Conservation (phyloP, 2,329 filamentous ascomycete genomes). For the Ceratocystis variospora region DNA sequence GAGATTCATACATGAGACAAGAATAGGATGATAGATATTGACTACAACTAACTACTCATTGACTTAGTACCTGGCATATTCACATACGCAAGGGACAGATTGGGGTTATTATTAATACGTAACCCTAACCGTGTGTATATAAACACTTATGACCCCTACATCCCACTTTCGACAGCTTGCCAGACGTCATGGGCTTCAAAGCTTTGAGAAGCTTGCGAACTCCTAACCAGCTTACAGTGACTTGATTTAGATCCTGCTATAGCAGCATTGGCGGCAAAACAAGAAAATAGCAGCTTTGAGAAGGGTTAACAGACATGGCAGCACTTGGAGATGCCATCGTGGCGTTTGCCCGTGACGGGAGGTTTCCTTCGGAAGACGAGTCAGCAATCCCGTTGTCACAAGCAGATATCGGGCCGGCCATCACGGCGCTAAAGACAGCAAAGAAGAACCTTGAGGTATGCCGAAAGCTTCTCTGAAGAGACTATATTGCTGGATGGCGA, state of each 20-base stretch:
- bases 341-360: slow-evolving; percentile 29
- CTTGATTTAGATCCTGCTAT: background rate
- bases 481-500: background rate
- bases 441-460: slow-evolving; percentile 31
- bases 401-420: slow-evolving; percentile 28
- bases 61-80: background rate
- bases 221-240: background rate
- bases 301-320: slow-evolving; percentile 6
- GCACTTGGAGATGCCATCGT: slow-evolving; percentile 30
- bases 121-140: background rate
- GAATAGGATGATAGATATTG: background rate
- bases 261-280: background rate
- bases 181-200: slow-evolving; percentile 14
- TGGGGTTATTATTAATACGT: background rate
- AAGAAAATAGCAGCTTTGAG: background rate
- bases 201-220: background rate
- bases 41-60: slow-evolving; percentile 1
- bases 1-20: background rate
- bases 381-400: slow-evolving; percentile 29
- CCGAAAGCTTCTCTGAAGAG: background rate
- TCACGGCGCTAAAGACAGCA: slow-evolving; percentile 28
- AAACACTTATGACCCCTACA: slow-evolving; percentile 11
- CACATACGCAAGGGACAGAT: too few relatives aligned
- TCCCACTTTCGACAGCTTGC: slow-evolving; percentile 11
- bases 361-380: slow-evolving; percentile 30